phyloP scores from a whole-genome alignment of 1,284 basidiomycete species.

The Coriolopsis trogii region DNA sequence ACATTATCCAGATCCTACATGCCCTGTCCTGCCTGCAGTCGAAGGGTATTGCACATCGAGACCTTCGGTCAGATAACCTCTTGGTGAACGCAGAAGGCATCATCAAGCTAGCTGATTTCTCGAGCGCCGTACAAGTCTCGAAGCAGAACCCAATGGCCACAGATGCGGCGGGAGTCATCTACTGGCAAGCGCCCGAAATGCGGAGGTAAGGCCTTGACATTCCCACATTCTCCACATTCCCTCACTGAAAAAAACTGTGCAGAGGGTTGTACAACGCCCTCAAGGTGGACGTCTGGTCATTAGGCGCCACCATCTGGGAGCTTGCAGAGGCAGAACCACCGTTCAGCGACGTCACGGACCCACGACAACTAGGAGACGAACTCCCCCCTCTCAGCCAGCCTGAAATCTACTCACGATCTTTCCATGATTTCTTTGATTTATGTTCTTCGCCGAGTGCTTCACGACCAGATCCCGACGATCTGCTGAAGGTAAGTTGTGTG shows the following conservation, averaged over 20 bases:
- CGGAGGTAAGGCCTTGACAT: constrained; percentile 48
- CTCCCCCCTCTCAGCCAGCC: constrained; percentile 67
- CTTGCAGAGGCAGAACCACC: constrained; percentile 74
- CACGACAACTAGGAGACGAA: constrained; percentile 51
- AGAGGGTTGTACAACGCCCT: constrained; percentile 73
- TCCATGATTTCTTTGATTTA: constrained; percentile 71
- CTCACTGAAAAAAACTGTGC: neutral
- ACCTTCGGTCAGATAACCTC: constrained; percentile 79
- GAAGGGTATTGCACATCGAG: constrained; percentile 72
- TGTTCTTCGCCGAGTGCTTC: constrained; percentile 63
- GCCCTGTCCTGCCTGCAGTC: constrained; percentile 66
- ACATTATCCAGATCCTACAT: constrained; percentile 51
- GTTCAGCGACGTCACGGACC: constrained; percentile 58
- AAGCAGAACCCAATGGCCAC: constrained; percentile 48
- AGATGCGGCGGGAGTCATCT: constrained; percentile 69
- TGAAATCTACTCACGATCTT: constrained; percentile 63
- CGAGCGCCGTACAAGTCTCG: constrained; percentile 63
- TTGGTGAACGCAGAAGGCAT: constrained; percentile 67
- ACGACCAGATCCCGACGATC: constrained; percentile 59
- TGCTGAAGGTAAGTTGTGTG: constrained; percentile 52
- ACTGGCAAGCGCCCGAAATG: constrained; percentile 80
- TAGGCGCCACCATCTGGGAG: constrained; percentile 84
- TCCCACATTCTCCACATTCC: neutral
- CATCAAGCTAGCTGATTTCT: constrained; percentile 81
- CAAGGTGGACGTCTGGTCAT: constrained; percentile 79